Base-by-base conservation (phyloP, 176 grass and related monocot genomes). In the Lolium perenne region DNA sequence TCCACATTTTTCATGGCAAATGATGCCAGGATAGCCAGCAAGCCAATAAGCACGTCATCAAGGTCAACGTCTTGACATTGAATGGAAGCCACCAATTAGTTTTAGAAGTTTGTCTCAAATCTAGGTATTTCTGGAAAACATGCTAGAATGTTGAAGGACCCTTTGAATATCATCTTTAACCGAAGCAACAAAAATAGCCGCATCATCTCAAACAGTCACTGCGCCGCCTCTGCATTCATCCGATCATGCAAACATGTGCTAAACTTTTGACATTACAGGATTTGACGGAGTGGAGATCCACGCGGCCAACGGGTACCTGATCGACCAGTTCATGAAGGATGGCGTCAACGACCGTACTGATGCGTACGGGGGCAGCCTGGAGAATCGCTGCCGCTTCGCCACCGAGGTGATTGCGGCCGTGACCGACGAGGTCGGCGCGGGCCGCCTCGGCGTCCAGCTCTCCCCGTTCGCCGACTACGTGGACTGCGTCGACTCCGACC, bases 381-480 rank as follows among this genome's bases (percentile, higher is more conserved):
- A 65, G 25, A 65, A 65, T 25, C 62, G 62, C 12, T 65, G 62
- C 62, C 62, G 62, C 62, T 65, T 65, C 62, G 62, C 62, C 62
- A 12, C 62, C 62, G 62, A 65, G 25, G 25, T 65, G 0, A 65
- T 65, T 13, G 13, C 23, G 5, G 25, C 25, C 4, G 62, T 65
- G 62, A 25, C 25, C 25, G 62, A 12, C 23, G 62, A 65, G 25
- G 6, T 32, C 1, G 25, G 62, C 0, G 62, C 62, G 0, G 12
- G 7, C 25, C 62, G 25, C 62, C 25, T 65, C 62, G 62, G 62
- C 25, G 23, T 65, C 25, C 62, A 25, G 62, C 62, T 65, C 25
- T 65, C 62, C 62, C 62, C 62, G 62, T 65, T 65, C 25, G 62
- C 62, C 62, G 62, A 65, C 62, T 65, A 65, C 62, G 25, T 65